phyloP scores from a whole-genome alignment of 2,329 filamentous ascomycete species.

The Chrysoporthe deuterocubensis region DNA sequence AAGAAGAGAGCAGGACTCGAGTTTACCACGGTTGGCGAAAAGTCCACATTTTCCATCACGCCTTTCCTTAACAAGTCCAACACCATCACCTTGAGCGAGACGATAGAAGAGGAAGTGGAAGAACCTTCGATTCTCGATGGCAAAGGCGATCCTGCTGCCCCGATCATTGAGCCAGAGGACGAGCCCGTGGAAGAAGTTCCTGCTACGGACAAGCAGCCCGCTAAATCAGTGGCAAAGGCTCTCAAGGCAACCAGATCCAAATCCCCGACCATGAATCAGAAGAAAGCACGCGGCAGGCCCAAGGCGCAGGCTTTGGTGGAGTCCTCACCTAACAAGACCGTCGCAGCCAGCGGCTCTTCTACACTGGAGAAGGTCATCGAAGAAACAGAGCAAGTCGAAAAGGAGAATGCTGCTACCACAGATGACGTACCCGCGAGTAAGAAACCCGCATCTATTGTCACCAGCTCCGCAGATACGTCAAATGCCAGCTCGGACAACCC shows the following conservation, averaged over 20 bases:
- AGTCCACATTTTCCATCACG: constrained; percentile 91
- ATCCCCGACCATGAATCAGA: constrained; percentile 34
- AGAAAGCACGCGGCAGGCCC: constrained; percentile 50
- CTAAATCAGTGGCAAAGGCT: constrained; percentile 26
- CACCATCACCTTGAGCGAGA: constrained; percentile 53
- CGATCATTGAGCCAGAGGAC: constrained; percentile 26
- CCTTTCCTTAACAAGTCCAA: constrained; percentile 77
- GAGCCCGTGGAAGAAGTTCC: constrained; percentile 20
- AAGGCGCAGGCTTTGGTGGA: constrained; percentile 51
- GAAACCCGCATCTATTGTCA: constrained; percentile 32
- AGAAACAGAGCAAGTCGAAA: constrained; percentile 30
- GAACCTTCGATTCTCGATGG: constrained; percentile 33
- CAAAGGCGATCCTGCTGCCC: constrained; percentile 22
- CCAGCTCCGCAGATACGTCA: constrained; percentile 14
- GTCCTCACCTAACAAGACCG: constrained; percentile 51
- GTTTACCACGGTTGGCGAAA: constrained; percentile 72
- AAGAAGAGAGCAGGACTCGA: constrained; percentile 61
- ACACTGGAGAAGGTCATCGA: constrained; percentile 47
- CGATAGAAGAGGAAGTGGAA: constrained; percentile 41
- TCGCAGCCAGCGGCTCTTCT: constrained; percentile 37
- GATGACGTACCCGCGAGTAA: constrained; percentile 35
- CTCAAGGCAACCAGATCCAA: constrained; percentile 29
- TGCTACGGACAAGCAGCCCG: constrained; percentile 12
- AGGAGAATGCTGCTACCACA: constrained; percentile 38
- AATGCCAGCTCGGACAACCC: constrained; percentile 31